Conservation (phyloP, 495 filamentous ascomycete genomes). For the Xylaria acuta region DNA sequence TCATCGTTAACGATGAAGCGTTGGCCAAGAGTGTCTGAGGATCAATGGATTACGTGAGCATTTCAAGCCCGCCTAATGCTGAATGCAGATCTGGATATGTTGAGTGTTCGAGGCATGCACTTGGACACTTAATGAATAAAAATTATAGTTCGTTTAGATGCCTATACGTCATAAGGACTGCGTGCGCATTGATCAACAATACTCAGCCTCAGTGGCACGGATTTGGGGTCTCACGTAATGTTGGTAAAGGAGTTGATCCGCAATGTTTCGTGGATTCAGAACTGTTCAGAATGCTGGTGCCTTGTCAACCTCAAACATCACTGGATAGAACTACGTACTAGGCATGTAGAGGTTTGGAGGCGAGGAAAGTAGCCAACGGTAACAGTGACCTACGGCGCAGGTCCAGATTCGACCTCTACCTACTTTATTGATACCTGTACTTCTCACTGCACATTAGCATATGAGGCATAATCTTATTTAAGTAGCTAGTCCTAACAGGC, state of each 20-base stretch:
- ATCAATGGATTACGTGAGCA: background rate
- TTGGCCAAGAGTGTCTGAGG: background rate
- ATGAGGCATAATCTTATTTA: background rate
- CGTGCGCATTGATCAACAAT: background rate
- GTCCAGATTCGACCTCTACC: too few species aligned
- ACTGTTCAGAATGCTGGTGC: conserved; percentile 7
- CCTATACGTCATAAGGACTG: background rate
- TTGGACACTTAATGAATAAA: too few species aligned
- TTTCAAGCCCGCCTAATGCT: background rate
- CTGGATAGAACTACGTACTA: background rate
- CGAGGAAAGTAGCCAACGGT: background rate
- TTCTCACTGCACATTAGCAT: too few species aligned
- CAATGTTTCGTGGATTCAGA: background rate
- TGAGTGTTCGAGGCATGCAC: background rate
- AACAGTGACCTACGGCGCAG: background rate
- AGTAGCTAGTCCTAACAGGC: background rate
- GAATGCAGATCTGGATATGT: background rate
- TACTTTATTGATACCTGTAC: too few species aligned
- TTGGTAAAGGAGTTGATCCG: background rate
- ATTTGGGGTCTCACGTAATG: conserved; percentile 9
- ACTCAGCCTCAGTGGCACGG: conserved; percentile 14
- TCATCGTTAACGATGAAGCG: background rate
- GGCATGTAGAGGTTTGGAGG: background rate
- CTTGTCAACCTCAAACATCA: background rate
- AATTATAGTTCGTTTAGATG: background rate